These are phyloP conservation scores for Ascochyta pisi DNA, from an alignment of 2,329 filamentous ascomycete species.

Conservation along the genomic window DNA sequence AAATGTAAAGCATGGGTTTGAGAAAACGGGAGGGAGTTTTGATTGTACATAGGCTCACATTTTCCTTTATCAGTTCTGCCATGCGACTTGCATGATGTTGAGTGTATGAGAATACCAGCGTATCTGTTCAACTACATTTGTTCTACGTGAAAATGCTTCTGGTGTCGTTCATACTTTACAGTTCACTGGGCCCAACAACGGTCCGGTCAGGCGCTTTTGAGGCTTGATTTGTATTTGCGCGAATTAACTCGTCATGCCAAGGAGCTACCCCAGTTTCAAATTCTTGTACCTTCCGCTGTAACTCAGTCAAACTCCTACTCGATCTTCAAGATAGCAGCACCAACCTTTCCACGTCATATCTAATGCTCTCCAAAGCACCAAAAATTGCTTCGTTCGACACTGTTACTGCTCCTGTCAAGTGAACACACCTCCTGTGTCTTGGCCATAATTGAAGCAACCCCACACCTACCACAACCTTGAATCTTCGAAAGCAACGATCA, in stretches of 20 bases:
- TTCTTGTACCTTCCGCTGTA: not conserved
- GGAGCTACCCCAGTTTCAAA: not conserved
- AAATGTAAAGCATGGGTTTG: constrained; percentile 19
- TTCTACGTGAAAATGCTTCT: not conserved
- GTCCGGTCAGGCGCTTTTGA: not conserved
- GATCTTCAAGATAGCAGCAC: not conserved
- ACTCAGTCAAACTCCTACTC: not conserved
- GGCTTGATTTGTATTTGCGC: constrained; percentile 1
- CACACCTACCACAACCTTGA: not conserved
- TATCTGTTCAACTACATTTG: constrained; percentile 19
- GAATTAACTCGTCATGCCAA: constrained; percentile 14
- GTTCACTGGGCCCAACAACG: not conserved
- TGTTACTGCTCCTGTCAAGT: constrained; percentile 9
- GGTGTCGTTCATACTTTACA: too few species aligned
- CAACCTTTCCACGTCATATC: not conserved
- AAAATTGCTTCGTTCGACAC: constrained; percentile 5
- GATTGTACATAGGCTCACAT: constrained; percentile 42
- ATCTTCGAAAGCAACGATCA: not conserved
- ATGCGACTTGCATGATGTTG: constrained; percentile 27
- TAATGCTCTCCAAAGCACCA: constrained; percentile 1
- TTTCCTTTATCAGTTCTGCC: constrained; percentile 29
- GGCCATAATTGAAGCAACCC: not conserved
- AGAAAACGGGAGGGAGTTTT: constrained; percentile 22
- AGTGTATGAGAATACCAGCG: constrained; percentile 35
- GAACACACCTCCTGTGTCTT: not conserved